Percentiles rank a stretch among this genome's conserved stretches.
These are phyloP conservation scores for Pyrenula massariospora DNA, from an alignment of 495 filamentous ascomycete species.

Conservation along the genomic window DNA sequence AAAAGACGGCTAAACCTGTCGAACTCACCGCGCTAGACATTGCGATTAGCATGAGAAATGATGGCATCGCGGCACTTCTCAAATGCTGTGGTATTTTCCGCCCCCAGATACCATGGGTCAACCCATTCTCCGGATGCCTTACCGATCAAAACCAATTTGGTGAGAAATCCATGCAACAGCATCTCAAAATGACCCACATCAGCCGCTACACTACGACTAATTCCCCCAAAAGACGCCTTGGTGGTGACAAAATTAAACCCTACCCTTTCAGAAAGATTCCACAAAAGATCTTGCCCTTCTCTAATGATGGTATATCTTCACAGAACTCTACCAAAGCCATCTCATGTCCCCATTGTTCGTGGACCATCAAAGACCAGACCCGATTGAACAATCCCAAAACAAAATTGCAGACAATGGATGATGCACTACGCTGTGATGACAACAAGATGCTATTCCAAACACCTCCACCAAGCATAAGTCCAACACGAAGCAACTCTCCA, in stretches of 20 bases:
- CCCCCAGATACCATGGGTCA: neutral
- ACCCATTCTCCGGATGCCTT: neutral
- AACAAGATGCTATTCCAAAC: neutral
- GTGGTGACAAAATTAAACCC: neutral
- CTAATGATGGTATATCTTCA: neutral
- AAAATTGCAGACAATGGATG: neutral
- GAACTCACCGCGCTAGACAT: neutral
- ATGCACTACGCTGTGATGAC: neutral
- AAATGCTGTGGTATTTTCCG: neutral
- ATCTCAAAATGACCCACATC: neutral
- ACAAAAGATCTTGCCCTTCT: neutral
- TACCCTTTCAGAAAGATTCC: neutral
- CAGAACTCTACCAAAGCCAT: neutral
- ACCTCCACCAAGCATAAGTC: neutral
- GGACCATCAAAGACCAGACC: neutral
- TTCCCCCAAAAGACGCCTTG: neutral
- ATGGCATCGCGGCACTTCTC: neutral
- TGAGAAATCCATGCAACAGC: neutral
- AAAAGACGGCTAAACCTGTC: neutral
- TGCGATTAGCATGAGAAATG: neutral
- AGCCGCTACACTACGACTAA: neutral
- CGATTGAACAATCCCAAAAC: neutral
- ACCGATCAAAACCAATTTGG: neutral
- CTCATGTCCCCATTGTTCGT: neutral
- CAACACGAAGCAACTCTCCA: neutral